Evolutionary conservation across 768 basidiomycete genomes (phyloP), one percentile per base, ranked within the genome.

Genomic region (Cytidiella melzeri): DNA sequence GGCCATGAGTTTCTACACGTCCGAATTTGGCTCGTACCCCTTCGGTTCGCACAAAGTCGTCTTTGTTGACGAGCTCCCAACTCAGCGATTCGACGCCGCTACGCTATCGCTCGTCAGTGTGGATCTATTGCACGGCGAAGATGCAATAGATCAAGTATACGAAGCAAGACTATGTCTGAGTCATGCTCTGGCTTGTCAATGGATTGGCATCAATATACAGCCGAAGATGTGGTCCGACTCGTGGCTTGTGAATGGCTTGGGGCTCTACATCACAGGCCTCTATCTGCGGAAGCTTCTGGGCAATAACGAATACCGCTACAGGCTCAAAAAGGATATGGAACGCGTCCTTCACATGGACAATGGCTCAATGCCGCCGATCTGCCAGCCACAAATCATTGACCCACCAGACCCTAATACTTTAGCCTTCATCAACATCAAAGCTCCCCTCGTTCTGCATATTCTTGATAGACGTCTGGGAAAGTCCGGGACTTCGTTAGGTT

Each of bases 221-320:
- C 93, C 87, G 45, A 92, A 92, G 70, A 78, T 83, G 24, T 91
- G 90, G 80, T 87, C 92, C 11, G 96, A 99, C 66, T 79, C 84
- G 21, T 99, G 96, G 96, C 80, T 99, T n/a, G 84, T 94, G 50
- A 92, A 95, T 59, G 96, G 94, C 1, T 72, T 99, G 41, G 86
- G 91, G 7, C 73, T 93, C 13, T 93, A 97, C 62, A 87, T 98
- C 61, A 87, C 89, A 4, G 86, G 87, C 9, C 75, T 93, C 37
- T 97, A 90, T 70, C 70, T 94, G 58, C 80, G 84, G 50, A 88
- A 87, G 66, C 71, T 93, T 12, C 74, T 97, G 49, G 96, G 96
- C 34, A 96, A 87, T 67, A 99, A 98, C 71, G 96, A 99, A 64
- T 98, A 95, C 61, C 80, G 96, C 4, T 97, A 92, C 67, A 77